These are phyloP conservation scores for Termitomyces titanicus DNA, from an alignment of 768 basidiomycete genomes.

Conservation along the genomic window DNA sequence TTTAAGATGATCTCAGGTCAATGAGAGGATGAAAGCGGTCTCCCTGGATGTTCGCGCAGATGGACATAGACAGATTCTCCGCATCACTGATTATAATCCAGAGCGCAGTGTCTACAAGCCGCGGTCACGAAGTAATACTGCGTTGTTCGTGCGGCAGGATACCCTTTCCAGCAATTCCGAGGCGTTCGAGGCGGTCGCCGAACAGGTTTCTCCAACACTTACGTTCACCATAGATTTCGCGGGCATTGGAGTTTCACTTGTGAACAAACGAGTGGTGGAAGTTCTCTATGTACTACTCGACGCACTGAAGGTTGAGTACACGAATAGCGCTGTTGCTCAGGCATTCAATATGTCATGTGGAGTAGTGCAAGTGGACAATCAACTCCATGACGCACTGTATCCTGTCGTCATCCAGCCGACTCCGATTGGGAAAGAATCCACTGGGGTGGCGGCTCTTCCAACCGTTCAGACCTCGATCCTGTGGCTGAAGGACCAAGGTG, in stretches of 20 bases:
- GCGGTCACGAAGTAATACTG: conserved; percentile 43
- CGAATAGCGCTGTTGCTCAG: conserved; percentile 73
- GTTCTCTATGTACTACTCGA: conserved; percentile 85
- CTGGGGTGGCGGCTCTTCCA: conserved; percentile 77
- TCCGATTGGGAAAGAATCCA: conserved; percentile 73
- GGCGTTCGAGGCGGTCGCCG: conserved; percentile 80
- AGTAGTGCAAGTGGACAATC: conserved; percentile 94
- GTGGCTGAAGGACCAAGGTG: conserved; percentile 92
- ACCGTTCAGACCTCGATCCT: conserved; percentile 86
- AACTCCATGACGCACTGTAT: conserved; percentile 92
- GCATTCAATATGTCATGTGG: conserved; percentile 78
- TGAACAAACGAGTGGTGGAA: conserved; percentile 85
- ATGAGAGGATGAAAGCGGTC: conserved; percentile 58
- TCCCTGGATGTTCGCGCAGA: conserved; percentile 94
- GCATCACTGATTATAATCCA: conserved; percentile 83
- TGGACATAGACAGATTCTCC: conserved; percentile 76
- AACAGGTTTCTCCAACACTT: conserved; percentile 66
- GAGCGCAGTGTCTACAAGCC: conserved; percentile 89
- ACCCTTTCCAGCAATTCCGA: conserved; percentile 67
- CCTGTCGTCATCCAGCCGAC: conserved; percentile 95
- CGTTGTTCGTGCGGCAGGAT: conserved; percentile 58
- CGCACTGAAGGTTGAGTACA: conserved; percentile 80
- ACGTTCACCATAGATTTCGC: conserved; percentile 73
- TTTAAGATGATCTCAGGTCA: conserved; percentile 33
- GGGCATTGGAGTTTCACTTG: conserved; percentile 88